Base-by-base conservation (phyloP, 768 basidiomycete species). In the Trametes gibbosa region DNA sequence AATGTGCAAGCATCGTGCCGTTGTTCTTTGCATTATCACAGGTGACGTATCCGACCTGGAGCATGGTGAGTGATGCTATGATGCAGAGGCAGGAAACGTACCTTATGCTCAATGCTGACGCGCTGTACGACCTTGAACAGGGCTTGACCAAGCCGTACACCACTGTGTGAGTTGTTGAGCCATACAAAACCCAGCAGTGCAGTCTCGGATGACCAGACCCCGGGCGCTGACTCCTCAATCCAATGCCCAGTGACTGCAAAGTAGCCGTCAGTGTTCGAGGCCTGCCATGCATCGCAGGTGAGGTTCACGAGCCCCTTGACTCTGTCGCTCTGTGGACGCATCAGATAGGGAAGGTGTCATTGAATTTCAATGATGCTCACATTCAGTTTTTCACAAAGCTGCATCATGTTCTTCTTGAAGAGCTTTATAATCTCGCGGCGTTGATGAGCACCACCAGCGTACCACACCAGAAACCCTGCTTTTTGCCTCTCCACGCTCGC, bases 231-330 rank as follows among this genome's bases (percentile, higher is more conserved):
- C 60, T 76, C 72, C 32, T 76, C 72, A 42, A 76, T 73, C 75
- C 77, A 79, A 50, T 76, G 74, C 0, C 68, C 74, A 0, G 72
- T 79, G 5, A 75, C 72, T 0, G 70, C 76, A 62, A 75, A 75
- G 62, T 79, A 79, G 1, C 64, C 70, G 63, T 78, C 75, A 1
- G 61, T 58, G 58, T 74, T 77, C 9, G 35, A 50, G 2, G 77
- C 77, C 48, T 75, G 75, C 77, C 76, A 78, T 14, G 69, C 74
- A 63, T 79, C 72, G 62, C 74, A 74, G 4, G 75, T 79, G 8
- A 73, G 21, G 40, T 63, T 72, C 37, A 75, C 66, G 7, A 50
- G n/a, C 3, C 73, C 74, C 7, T 35, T 55, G 8, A 56, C 54
- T 3, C 16, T 19, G 1, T 41, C 12, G 19, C 58, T 39, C 58